Conservation (phyloP, 371 early-diverging fungal species). For the Apophysomyces trapeziformis region DNA sequence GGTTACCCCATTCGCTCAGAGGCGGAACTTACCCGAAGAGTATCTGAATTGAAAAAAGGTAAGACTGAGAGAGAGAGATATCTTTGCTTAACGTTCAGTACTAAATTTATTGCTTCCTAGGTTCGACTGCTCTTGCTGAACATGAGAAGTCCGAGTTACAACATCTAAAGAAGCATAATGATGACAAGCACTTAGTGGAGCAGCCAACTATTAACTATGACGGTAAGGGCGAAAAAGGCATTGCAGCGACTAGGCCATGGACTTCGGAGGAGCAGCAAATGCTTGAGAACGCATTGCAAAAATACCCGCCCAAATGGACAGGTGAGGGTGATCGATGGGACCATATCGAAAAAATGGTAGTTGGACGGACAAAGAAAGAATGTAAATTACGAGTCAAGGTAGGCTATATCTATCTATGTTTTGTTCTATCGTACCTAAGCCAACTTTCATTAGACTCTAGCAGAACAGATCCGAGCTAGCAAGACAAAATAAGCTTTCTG, state of each 20-base stretch:
- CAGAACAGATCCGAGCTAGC: slow-evolving; percentile 1
- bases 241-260: slow-evolving; percentile 46
- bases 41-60: slow-evolving; percentile 50
- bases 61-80: background rate
- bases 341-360: slow-evolving; percentile 58
- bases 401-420: slow-evolving; percentile 1
- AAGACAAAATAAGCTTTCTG: background rate
- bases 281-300: slow-evolving; percentile 57
- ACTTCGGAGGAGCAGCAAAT: slow-evolving; percentile 52
- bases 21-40: slow-evolving; percentile 56
- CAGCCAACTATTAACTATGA: slow-evolving; percentile 28
- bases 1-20: slow-evolving; percentile 44
- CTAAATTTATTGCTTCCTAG: slow-evolving; percentile 16
- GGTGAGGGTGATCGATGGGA: slow-evolving; percentile 68
- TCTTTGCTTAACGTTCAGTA: no score
- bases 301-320: slow-evolving; percentile 57
- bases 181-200: slow-evolving; percentile 27
- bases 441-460: background rate
- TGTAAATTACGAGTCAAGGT: slow-evolving; percentile 64
- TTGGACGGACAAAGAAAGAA: slow-evolving; percentile 61
- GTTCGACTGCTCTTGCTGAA: slow-evolving; percentile 20
- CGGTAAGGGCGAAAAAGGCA: slow-evolving; percentile 23
- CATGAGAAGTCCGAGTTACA: slow-evolving; percentile 25
- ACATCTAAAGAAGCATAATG: slow-evolving; percentile 29
- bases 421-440: background rate